Conservation (phyloP, 1,284 basidiomycete genomes). For the Apiotrichum veenhuisii region DNA sequence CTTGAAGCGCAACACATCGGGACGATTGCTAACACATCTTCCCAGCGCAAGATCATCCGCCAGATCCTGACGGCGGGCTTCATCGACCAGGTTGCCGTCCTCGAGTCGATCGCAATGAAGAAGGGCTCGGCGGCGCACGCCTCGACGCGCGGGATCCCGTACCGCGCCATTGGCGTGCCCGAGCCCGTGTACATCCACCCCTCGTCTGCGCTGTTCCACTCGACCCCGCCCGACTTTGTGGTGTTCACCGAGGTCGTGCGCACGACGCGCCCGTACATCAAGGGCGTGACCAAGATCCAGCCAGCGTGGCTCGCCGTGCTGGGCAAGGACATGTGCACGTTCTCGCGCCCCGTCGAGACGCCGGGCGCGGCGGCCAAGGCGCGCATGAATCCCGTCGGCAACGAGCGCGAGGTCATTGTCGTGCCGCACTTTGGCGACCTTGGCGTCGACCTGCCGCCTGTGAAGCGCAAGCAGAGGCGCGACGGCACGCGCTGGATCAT, state of each 20-base stretch:
- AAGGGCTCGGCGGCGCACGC: conserved; percentile 58
- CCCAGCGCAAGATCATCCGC: conserved; percentile 79
- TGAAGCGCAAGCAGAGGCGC: conserved; percentile 56
- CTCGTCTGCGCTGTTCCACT: conserved; percentile 69
- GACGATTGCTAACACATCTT: conserved; percentile 4
- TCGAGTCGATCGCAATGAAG: conserved; percentile 74
- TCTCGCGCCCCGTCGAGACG: conserved; percentile 77
- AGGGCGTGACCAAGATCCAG: conserved; percentile 83
- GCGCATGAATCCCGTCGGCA: conserved; percentile 30
- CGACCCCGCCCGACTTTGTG: conserved; percentile 78
- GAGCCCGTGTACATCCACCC: conserved; percentile 94
- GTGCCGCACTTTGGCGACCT: conserved; percentile 77
- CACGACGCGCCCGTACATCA: conserved; percentile 69
- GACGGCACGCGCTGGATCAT: conserved; percentile 50
- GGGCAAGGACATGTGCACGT: conserved; percentile 77
- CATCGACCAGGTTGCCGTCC: conserved; percentile 91
- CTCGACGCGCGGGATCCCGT: conserved; percentile 75
- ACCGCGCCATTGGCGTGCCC: conserved; percentile 72
- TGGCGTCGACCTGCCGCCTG: conserved; percentile 76
- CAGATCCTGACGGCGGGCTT: conserved; percentile 87
- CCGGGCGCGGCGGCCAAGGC: conserved; percentile 39
- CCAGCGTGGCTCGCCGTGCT: conserved; percentile 81
- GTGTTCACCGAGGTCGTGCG: conserved; percentile 78
- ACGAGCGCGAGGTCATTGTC: conserved; percentile 55
- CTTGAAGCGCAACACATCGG: too few relatives aligned